Percentiles rank a stretch among this genome's conserved stretches.
phyloP scores from a whole-genome alignment of 257 asterid genomes.

The Solanum commersonii region DNA sequence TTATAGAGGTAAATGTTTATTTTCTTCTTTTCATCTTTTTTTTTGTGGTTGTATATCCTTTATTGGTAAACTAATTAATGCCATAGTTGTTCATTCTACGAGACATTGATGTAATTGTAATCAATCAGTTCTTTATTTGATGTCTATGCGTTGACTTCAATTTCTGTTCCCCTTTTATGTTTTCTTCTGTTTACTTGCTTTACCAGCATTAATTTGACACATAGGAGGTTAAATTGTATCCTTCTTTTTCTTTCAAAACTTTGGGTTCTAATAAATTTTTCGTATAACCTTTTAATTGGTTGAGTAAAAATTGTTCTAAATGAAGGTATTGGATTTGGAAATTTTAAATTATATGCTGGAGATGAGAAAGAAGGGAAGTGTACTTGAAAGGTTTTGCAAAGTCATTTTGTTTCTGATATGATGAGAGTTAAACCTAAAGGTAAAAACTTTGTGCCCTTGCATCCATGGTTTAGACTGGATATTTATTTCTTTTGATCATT shows the following conservation, averaged over 20 bases:
- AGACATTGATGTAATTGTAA: not conserved
- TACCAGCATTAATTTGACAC: not conserved
- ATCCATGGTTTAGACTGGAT: not conserved
- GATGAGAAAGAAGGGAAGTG: not conserved
- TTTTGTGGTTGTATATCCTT: not conserved
- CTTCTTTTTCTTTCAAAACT: not conserved
- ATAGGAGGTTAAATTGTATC: not conserved
- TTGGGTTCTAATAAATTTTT: not conserved
- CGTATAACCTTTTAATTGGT: not conserved
- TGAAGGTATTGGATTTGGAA: not conserved
- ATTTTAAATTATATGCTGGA: not conserved
- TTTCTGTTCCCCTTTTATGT: not conserved
- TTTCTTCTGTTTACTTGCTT: not conserved
- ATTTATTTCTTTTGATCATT: not conserved
- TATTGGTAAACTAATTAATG: not conserved
- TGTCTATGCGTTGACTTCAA: not conserved
- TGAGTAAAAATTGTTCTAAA: not conserved
- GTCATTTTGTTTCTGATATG: not conserved
- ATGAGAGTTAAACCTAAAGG: not conserved
- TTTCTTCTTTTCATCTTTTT: not conserved
- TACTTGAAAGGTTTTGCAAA: not conserved
- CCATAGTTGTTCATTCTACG: not conserved
- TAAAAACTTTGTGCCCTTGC: not conserved
- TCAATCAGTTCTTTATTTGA: not conserved
- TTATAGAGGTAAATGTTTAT: conserved; percentile 51